Evolutionary conservation across 441 rosid genomes (phyloP).

Genomic region (Kokia cookei): DNA sequence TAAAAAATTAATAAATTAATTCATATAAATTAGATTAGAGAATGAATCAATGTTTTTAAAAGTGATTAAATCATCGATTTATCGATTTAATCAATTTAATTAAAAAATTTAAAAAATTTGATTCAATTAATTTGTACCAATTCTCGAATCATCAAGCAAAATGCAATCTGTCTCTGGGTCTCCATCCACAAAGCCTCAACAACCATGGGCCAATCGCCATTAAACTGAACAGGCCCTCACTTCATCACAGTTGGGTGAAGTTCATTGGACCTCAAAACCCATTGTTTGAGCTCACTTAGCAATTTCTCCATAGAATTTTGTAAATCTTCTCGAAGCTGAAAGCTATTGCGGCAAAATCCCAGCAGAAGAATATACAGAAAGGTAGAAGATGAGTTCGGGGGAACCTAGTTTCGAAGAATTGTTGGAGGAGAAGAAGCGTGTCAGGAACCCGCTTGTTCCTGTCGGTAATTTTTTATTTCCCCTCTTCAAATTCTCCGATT

Average conservation of each 20-base stretch:
- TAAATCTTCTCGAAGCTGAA: neutral
- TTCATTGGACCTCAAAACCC: neutral
- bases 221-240: neutral
- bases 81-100: no score
- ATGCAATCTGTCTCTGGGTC: no score
- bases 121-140: no score
- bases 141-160: no score
- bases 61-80: no score
- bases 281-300: neutral
- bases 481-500: neutral
- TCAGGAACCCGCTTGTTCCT: constrained; percentile 81
- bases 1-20: no score
- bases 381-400: constrained; percentile 39
- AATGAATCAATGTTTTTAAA: no score
- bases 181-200: no score
- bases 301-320: neutral
- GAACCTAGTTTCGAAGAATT: constrained; percentile 67
- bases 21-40: no score
- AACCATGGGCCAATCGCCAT: neutral
- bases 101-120: no score
- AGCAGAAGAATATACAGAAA: no score
- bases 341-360: no score
- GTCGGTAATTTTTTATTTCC: constrained; percentile 40
- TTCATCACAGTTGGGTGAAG: neutral
- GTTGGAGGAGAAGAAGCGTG: constrained; percentile 63